Conservation (phyloP, 257 asterid genomes). For the Solanum piurae region DNA sequence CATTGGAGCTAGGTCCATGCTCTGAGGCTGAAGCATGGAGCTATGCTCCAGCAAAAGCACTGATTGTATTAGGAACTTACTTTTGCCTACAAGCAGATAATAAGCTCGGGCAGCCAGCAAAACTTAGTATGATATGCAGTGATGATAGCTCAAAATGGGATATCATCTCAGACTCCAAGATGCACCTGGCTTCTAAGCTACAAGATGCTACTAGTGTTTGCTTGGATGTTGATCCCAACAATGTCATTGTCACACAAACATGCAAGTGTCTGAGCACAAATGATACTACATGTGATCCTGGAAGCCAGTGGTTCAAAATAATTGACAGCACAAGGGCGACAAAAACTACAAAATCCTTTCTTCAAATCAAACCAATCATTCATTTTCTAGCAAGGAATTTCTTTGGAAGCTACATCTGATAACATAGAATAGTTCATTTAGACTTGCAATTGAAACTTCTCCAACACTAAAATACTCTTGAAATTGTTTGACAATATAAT, state of each 20-base stretch:
- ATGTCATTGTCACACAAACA: conserved; percentile 41
- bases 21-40: conserved; percentile 68
- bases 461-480: neutral
- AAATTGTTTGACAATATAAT: neutral
- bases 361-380: conserved; percentile 16
- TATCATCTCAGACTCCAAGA: conserved; percentile 66
- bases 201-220: conserved; percentile 51
- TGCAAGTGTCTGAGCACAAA: conserved; percentile 59
- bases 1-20: conserved; percentile 71
- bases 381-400: conserved; percentile 23
- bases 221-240: conserved; percentile 59
- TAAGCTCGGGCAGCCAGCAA: conserved; percentile 50
- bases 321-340: conserved; percentile 61
- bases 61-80: conserved; percentile 53
- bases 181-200: conserved; percentile 76
- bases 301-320: conserved; percentile 92
- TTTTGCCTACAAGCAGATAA: conserved; percentile 62
- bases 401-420: conserved; percentile 14
- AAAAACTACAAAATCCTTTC: conserved; percentile 6
- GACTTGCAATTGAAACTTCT: neutral
- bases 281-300: conserved; percentile 65
- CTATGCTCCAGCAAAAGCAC: conserved; percentile 37
- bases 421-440: neutral
- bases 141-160: conserved; percentile 56
- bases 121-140: conserved; percentile 51